A percentile compares a stretch with the other conserved stretches of the same genome.
Evolutionary conservation across 2,329 filamentous ascomycete genomes (phyloP).

Genomic region (Myriosclerotinia curreyana): DNA sequence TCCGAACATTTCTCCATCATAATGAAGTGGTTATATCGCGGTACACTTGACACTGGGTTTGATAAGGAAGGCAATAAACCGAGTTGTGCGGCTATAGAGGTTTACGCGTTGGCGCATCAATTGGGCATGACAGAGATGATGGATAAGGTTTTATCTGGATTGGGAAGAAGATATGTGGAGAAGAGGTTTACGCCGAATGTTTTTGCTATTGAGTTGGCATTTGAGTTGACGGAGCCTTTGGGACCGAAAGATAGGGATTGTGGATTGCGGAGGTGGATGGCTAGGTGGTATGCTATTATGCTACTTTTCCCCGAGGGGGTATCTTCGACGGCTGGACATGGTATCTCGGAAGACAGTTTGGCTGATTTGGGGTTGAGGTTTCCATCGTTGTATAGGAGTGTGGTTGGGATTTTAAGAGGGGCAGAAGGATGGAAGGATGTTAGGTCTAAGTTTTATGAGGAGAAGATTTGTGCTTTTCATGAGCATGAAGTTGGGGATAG

Average conservation of each 20-base stretch:
- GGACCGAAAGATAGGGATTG: background rate
- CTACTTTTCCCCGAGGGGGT: slow-evolving; percentile 7
- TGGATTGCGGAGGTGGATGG: slow-evolving; percentile 10
- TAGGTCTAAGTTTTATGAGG: background rate
- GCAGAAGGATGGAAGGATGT: slow-evolving; percentile 13
- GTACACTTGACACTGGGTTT: slow-evolving; percentile 4
- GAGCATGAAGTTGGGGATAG: slow-evolving; percentile 3
- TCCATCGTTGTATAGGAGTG: slow-evolving; percentile 10
- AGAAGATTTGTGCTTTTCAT: slow-evolving; percentile 17
- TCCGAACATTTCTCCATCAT: slow-evolving; percentile 8
- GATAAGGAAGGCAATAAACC: slow-evolving; percentile 8
- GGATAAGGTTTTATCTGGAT: background rate
- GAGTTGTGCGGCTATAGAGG: slow-evolving; percentile 9
- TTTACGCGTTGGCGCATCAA: background rate
- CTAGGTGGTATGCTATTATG: slow-evolving; percentile 15
- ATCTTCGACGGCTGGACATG: background rate
- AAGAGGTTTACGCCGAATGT: slow-evolving; percentile 10
- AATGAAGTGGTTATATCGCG: slow-evolving; percentile 14
- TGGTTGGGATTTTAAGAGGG: slow-evolving; percentile 1
- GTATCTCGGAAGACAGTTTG: slow-evolving; percentile 1
- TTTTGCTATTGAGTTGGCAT: slow-evolving; percentile 8
- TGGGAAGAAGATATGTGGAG: slow-evolving; percentile 16
- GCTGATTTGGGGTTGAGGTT: background rate
- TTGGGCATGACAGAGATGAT: slow-evolving; percentile 11
- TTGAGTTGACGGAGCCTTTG: slow-evolving; percentile 8